Base-by-base conservation (phyloP, 805 yeast genomes). In the Ogataea pilisensis region DNA sequence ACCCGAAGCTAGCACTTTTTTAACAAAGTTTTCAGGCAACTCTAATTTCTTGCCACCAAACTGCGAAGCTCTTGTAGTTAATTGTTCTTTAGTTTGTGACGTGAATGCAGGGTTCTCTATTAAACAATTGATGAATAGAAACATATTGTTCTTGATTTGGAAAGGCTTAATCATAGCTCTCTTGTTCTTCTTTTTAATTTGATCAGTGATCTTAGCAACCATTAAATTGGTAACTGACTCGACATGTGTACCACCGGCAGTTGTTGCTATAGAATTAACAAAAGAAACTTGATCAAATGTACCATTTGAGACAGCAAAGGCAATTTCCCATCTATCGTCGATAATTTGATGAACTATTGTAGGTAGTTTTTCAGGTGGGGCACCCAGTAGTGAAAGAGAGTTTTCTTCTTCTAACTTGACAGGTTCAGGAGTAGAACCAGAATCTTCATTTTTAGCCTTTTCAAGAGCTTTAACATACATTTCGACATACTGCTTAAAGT, bases 41-140 rank as follows among this genome's bases (percentile, higher is more conserved):
- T 73, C 80, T 21, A 74, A 59, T 77, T 85, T 68, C 69, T 83
- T 70, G 8, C 96, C 86, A 21, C 97, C 97, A 68, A 91, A 93
- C 50, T 90, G 95, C 16, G 84, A 72, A 0, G 81, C 80, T 58
- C 93, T 81, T 0, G 98, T 88, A 19, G 96, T 90, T 54, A 93
- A 68, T 58, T 89, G 96, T 61, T 93, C 99, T 58, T 93, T 93
- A 0, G 99, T 93, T 66, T 93, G 99, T 0, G 98, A 90, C 0
- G 97, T 89, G 61, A 93, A 93, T 0, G 98, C 95, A 0, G 99
- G 99, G 54, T 93, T 93, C 59, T 89, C 96, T 64, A 93, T 81
- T 52, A 90, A 70, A 73, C 96, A 88, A 63, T 93, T 93, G 46
- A 93, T 71, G 54, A 93, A 93, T 27, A 93, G 56, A 54, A 93